These are phyloP conservation scores for Alternaria postmessia DNA, from an alignment of 2,329 filamentous ascomycete genomes.

Conservation along the genomic window DNA sequence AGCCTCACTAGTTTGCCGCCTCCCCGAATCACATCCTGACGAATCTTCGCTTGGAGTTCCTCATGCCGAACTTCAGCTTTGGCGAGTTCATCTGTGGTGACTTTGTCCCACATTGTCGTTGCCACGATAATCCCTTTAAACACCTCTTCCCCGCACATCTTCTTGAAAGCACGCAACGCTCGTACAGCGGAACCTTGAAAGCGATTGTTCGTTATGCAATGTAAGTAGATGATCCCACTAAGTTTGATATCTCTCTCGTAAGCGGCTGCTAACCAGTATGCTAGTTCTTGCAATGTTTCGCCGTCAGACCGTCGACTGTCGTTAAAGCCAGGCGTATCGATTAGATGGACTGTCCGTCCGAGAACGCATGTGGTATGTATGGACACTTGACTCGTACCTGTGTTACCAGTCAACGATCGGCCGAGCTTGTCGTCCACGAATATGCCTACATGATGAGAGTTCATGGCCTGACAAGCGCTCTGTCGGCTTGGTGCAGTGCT, in stretches of 20 bases:
- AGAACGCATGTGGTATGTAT: constrained; percentile 8
- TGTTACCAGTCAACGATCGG: not conserved
- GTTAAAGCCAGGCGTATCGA: constrained; percentile 26
- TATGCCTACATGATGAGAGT: not conserved
- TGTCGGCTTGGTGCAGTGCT: constrained; percentile 9
- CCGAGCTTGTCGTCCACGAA: not conserved
- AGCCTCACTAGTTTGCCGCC: constrained; percentile 1
- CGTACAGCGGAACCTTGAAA: constrained; percentile 52
- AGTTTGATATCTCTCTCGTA: constrained; percentile 47
- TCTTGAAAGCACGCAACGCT: constrained; percentile 56
- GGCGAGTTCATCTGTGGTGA: not conserved
- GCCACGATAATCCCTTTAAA: constrained; percentile 53
- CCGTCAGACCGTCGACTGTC: constrained; percentile 47
- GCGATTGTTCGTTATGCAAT: constrained; percentile 55
- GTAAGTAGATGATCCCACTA: constrained; percentile 57
- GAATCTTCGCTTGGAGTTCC: not conserved
- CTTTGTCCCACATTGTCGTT: constrained; percentile 54
- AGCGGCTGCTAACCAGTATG: constrained; percentile 48
- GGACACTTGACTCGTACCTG: constrained; percentile 3
- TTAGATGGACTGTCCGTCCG: constrained; percentile 12
- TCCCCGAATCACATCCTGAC: not conserved
- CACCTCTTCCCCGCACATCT: constrained; percentile 53
- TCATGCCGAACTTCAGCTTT: not conserved
- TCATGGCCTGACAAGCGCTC: not conserved
- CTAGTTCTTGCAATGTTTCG: constrained; percentile 54